Percentiles rank a stretch among this genome's conserved stretches.
Conservation (phyloP, 208 protist species). For the Tritrichomonas foetus region DNA sequence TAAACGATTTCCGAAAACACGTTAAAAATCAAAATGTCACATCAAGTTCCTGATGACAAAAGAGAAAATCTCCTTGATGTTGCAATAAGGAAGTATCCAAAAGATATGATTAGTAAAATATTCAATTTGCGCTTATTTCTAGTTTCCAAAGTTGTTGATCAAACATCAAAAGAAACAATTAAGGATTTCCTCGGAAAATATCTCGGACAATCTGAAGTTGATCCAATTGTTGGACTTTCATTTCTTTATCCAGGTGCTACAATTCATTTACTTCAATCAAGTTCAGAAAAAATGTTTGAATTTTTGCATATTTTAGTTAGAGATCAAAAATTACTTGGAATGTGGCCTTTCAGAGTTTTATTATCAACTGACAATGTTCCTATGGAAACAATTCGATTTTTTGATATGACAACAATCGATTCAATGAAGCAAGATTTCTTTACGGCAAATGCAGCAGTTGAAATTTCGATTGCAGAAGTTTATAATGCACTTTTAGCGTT, state of each 20-base stretch:
- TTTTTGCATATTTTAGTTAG: neutral
- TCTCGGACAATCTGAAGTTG: neutral
- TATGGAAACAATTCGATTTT: neutral
- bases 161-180: constrained; percentile 23
- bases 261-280: constrained; percentile 28
- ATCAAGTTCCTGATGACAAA: neutral
- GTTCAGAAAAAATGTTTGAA: constrained; percentile 6
- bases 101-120: neutral
- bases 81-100: neutral
- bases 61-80: neutral
- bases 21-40: too few relatives aligned
- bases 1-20: too few relatives aligned
- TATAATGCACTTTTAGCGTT: neutral
- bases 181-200: neutral
- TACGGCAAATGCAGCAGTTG: constrained; percentile 25
- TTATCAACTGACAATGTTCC: constrained; percentile 24
- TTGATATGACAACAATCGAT: neutral
- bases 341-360: neutral
- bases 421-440: constrained; percentile 1
- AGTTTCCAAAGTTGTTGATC: neutral
- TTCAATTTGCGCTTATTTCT: constrained; percentile 17
- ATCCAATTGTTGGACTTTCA: neutral
- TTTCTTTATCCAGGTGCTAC: neutral
- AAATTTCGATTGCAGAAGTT: constrained; percentile 38
- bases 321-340: neutral